Evolutionary conservation across 345 rosid genomes (phyloP), one percentile per base, ranked within the genome.

Genomic region (Salix viminalis): DNA sequence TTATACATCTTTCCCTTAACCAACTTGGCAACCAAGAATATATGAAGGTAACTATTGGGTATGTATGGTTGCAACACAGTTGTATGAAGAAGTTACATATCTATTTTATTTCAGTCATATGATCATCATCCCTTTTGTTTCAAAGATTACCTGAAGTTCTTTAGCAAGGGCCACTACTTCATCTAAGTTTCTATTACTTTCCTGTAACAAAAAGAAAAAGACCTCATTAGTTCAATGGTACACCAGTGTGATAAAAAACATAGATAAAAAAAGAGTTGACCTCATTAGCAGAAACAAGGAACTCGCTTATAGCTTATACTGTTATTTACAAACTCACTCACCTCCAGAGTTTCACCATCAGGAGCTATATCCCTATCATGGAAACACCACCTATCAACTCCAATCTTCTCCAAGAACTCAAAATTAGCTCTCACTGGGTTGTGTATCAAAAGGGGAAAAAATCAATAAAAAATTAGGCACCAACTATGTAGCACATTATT

Each of bases 291-390:
- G 14, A 66, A 50, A 30, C 34, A 65, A 48, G 32, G 2, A 4
- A 68, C 19, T 32, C 12, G 7, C 30, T 41, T 70, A 42, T 9
- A 66, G 41, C 19, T 28, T 4, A 5, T 66, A 23, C 23, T 66
- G 42, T 11, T 34, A 66, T 28, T 34, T 28, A 18, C 48, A 39
- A 71, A 58, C 36, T n/a, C 2, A 77, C 78, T 82, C 60, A 91
- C 99, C 94, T 92, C 86, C 52, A 96, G 85, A 39, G 94, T 90
- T 76, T 75, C 80, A 34, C 91, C 98, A 72, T 92, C 94, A 26
- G 98, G 98, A 41, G 99, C 97, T 16, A 96, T 91, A 84, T 96
- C 98, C 75, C 98, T 91, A 79, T 96, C 99, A 76, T 96, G 99
- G 84, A 96, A 96, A 83, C 98, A 93, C 99, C 99, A 93, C 75